phyloP scores from a whole-genome alignment of 495 filamentous ascomycete genomes.

The Cercophora scortea region DNA sequence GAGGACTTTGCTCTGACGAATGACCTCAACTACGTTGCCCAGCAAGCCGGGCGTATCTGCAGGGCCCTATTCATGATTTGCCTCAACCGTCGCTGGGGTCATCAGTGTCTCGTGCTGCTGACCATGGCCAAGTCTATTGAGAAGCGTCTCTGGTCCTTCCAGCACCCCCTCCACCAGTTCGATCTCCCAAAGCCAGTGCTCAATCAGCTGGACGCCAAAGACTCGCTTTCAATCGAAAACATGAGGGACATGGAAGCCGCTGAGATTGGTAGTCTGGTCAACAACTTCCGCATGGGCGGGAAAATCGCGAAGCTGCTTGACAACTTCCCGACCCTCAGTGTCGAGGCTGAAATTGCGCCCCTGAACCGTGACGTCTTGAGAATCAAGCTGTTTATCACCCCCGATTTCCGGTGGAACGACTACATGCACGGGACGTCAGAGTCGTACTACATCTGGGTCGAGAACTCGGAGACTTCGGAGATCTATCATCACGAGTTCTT shows the following conservation, averaged over 20 bases:
- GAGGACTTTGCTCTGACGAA: slow-evolving; percentile 91
- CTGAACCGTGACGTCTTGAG: slow-evolving; percentile 90
- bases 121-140: slow-evolving; percentile 95
- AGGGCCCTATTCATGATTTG: slow-evolving; percentile 96
- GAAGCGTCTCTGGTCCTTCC: slow-evolving; percentile 85
- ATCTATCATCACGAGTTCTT: slow-evolving; percentile 99
- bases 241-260: slow-evolving; percentile 85
- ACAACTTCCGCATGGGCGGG: slow-evolving; percentile 79
- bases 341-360: slow-evolving; percentile 92
- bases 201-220: slow-evolving; percentile 71
- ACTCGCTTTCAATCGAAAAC: slow-evolving; percentile 65
- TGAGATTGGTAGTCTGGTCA: slow-evolving; percentile 87
- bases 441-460: slow-evolving; percentile 97
- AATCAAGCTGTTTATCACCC: slow-evolving; percentile 73
- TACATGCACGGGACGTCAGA: slow-evolving; percentile 90
- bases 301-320: slow-evolving; percentile 73
- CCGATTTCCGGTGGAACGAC: slow-evolving; percentile 95
- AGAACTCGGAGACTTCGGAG: slow-evolving; percentile 94
- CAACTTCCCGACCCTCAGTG: slow-evolving; percentile 83
- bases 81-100: slow-evolving; percentile 86
- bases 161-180: slow-evolving; percentile 94
- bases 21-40: slow-evolving; percentile 88
- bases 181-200: slow-evolving; percentile 79
- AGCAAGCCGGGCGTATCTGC: slow-evolving; percentile 91
- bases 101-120: slow-evolving; percentile 83